Conservation (phyloP, 306 rosid genomes). For the Arachis hypogaea region DNA sequence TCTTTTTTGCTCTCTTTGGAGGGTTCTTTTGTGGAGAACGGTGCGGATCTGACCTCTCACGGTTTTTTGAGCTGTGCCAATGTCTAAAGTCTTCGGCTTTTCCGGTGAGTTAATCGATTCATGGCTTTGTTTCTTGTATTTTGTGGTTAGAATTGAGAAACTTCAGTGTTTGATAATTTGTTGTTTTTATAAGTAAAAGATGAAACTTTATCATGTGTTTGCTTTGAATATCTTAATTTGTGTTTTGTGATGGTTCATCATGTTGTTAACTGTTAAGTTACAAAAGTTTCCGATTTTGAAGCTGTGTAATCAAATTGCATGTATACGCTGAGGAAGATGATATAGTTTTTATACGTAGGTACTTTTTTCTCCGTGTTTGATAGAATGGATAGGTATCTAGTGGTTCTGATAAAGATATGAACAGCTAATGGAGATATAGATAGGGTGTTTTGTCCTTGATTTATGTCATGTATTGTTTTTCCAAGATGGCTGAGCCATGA, state of each 20-base stretch:
- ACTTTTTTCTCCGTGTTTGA: not conserved
- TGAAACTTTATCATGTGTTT: not conserved
- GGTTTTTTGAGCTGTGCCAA: conserved; percentile 59
- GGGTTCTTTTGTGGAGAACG: conserved; percentile 58
- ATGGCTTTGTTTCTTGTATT: not conserved
- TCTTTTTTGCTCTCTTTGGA: conserved; percentile 74
- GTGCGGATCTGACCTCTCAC: conserved; percentile 49
- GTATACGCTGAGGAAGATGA: not conserved
- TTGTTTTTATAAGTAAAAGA: not conserved
- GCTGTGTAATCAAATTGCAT: not conserved
- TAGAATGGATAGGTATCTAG: not conserved
- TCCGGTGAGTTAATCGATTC: conserved; percentile 56
- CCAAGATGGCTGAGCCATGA: not conserved
- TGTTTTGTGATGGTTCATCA: conserved; percentile 27
- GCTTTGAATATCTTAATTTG: not conserved
- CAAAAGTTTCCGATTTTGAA: not conserved
- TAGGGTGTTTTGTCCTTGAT: not conserved
- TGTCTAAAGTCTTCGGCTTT: conserved; percentile 84
- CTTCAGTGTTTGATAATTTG: too few relatives aligned
- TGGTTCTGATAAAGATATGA: conserved; percentile 33
- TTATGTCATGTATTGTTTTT: conserved; percentile 9
- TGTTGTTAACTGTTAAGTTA: not conserved
- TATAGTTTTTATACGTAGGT: not conserved
- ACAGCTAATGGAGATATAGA: not conserved
- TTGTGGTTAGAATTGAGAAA: not conserved